Conservation (phyloP, 495 filamentous ascomycete genomes). For the Baudoinia panamericana region DNA sequence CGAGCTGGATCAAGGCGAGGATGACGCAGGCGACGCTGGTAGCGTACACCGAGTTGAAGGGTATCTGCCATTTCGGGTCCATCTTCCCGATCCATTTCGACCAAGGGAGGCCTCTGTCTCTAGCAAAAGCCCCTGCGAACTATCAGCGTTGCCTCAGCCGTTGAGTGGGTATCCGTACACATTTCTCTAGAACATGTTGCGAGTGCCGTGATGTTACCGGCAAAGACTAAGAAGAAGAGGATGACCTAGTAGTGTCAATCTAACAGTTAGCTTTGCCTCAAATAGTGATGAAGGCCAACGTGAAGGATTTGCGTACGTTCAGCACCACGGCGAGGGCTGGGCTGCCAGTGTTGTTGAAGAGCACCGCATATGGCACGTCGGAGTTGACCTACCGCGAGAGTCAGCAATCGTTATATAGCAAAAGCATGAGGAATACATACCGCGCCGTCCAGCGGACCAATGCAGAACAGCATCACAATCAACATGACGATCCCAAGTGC, state of each 20-base stretch:
- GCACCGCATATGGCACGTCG: slow-evolving; percentile 18
- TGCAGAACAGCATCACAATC: slow-evolving; percentile 25
- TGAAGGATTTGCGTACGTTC: too few relatives aligned
- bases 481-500: slow-evolving; percentile 24
- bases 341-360: slow-evolving; percentile 24
- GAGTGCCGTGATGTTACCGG: slow-evolving; percentile 26
- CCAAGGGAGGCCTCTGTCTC: slow-evolving; percentile 33
- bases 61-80: slow-evolving; percentile 22
- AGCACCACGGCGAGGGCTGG: slow-evolving; percentile 18
- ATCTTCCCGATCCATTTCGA: slow-evolving; percentile 30
- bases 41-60: slow-evolving; percentile 27
- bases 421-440: slow-evolving; percentile 2
- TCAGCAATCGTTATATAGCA: too few relatives aligned
- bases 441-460: slow-evolving; percentile 19
- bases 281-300: too few relatives aligned
- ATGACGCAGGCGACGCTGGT: slow-evolving; percentile 12
- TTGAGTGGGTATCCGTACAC: slow-evolving; percentile 25
- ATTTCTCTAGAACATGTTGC: slow-evolving; percentile 27
- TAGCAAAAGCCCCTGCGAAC: slow-evolving; percentile 16
- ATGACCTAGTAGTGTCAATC: too few relatives aligned
- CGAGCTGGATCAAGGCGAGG: slow-evolving; percentile 26
- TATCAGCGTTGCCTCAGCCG: slow-evolving; percentile 11
- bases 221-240: slow-evolving; percentile 22
- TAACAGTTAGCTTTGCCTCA: too few relatives aligned
- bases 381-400: slow-evolving; percentile 12